phyloP scores from a whole-genome alignment of 352 stramenopile species.

The Globisporangium iwayamae region DNA sequence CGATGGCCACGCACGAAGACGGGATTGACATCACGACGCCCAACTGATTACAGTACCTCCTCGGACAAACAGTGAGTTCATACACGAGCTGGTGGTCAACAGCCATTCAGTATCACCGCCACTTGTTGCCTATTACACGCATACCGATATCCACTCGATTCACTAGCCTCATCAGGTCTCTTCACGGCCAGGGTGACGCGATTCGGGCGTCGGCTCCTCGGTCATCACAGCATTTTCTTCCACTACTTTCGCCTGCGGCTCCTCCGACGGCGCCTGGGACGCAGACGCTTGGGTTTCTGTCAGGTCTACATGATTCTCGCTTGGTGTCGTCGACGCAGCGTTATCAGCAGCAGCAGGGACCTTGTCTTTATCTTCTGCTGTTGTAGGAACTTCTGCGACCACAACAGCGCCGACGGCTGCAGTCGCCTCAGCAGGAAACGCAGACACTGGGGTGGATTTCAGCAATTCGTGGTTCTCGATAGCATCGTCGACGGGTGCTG shows the following conservation, averaged over 20 bases:
- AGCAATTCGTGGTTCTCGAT: not conserved
- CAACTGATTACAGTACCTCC: not conserved
- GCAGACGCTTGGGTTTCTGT: not conserved
- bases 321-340: not conserved
- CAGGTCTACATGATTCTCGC: not conserved
- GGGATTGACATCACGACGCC: too few species aligned
- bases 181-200: not conserved
- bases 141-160: not conserved
- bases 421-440: not conserved
- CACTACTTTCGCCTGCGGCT: not conserved
- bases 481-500: not conserved
- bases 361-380: not conserved
- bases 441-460: not conserved
- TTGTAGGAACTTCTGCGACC: not conserved
- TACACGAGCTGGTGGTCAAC: too few species aligned
- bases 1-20: too few species aligned
- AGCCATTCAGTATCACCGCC: too few species aligned
- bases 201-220: not conserved
- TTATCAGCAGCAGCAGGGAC: not conserved
- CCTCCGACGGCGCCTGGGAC: not conserved
- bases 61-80: too few species aligned
- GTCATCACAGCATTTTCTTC: not conserved
- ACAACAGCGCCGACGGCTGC: not conserved
- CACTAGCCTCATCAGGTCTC: not conserved
- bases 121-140: not conserved